phyloP scores from a whole-genome alignment of 2,329 filamentous ascomycete species.

The Cylindrodendrum hubeiense region DNA sequence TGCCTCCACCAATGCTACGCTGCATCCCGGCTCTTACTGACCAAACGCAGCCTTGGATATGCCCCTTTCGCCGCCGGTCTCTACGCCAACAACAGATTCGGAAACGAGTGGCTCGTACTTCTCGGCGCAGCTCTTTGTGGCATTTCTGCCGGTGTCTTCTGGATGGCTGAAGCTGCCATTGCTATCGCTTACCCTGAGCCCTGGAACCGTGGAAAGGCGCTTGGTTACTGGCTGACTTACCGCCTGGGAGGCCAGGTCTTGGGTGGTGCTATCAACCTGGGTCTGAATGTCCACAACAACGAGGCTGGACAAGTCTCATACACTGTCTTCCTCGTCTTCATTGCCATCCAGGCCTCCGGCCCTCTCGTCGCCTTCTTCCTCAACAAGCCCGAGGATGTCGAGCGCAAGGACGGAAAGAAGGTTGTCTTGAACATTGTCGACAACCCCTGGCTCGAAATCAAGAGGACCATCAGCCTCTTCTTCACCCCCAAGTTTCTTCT shows the following conservation, averaged over 20 bases:
- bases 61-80: slow-evolving; percentile 78
- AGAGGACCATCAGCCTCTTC: slow-evolving; percentile 69
- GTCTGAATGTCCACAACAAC: slow-evolving; percentile 69
- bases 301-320: slow-evolving; percentile 76
- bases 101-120: slow-evolving; percentile 76
- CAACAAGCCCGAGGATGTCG: slow-evolving; percentile 70
- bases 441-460: slow-evolving; percentile 70
- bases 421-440: slow-evolving; percentile 71
- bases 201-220: slow-evolving; percentile 72
- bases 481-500: slow-evolving; percentile 72
- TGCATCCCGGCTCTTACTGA: slow-evolving; percentile 10
- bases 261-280: slow-evolving; percentile 78
- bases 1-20: too few relatives aligned
- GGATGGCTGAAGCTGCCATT: slow-evolving; percentile 81
- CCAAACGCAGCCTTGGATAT: slow-evolving; percentile 66
- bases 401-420: slow-evolving; percentile 73
- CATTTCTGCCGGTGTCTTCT: slow-evolving; percentile 79
- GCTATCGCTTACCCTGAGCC: slow-evolving; percentile 80
- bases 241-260: slow-evolving; percentile 75
- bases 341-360: slow-evolving; percentile 74
- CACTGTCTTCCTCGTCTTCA: slow-evolving; percentile 77
- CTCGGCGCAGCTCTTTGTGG: slow-evolving; percentile 78
- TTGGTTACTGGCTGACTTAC: slow-evolving; percentile 76
- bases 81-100: slow-evolving; percentile 79
- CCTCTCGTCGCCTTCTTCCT: slow-evolving; percentile 75